These are phyloP conservation scores for Talaromyces sp. DNA, from an alignment of 2,329 filamentous ascomycete species.

Conservation along the genomic window DNA sequence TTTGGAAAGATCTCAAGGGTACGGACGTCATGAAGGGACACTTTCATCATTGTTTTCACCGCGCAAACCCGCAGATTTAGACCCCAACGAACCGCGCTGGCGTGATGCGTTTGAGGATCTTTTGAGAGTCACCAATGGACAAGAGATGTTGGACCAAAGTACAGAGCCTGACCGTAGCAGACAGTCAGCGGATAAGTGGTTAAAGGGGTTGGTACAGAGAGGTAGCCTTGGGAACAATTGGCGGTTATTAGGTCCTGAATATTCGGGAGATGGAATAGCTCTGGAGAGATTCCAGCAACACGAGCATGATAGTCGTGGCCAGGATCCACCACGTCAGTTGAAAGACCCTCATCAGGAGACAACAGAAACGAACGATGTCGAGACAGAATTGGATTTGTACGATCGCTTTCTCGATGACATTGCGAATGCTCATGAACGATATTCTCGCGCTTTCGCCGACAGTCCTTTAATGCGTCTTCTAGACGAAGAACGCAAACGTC, in stretches of 20 bases:
- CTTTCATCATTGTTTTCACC: constrained; percentile 39
- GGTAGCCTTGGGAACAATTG: constrained; percentile 44
- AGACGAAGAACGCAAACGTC: constrained; percentile 32
- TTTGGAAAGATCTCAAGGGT: constrained; percentile 46
- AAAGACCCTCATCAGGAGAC: constrained; percentile 10
- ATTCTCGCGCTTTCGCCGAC: constrained; percentile 28
- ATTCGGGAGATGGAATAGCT: constrained; percentile 29
- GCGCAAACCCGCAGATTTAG: constrained; percentile 35
- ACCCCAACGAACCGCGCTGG: constrained; percentile 47
- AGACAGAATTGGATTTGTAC: constrained; percentile 56
- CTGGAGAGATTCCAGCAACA: constrained; percentile 23
- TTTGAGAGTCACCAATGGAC: constrained; percentile 49
- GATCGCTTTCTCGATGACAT: constrained; percentile 48
- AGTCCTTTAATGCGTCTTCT: constrained; percentile 39
- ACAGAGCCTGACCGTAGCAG: constrained; percentile 25
- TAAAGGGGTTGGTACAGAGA: constrained; percentile 41
- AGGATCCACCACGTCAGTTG: background rate
- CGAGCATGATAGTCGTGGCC: constrained; percentile 5
- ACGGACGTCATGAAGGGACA: constrained; percentile 29
- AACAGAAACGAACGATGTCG: constrained; percentile 28
- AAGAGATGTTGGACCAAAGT: constrained; percentile 41
- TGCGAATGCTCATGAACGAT: constrained; percentile 33
- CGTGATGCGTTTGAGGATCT: constrained; percentile 61
- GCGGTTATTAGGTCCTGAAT: constrained; percentile 31
- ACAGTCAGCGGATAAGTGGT: constrained; percentile 41